Percentiles rank a stretch among this genome's conserved stretches.
These are phyloP conservation scores for Jatropha curcas DNA, from an alignment of 345 rosid genomes.

Conservation along the genomic window DNA sequence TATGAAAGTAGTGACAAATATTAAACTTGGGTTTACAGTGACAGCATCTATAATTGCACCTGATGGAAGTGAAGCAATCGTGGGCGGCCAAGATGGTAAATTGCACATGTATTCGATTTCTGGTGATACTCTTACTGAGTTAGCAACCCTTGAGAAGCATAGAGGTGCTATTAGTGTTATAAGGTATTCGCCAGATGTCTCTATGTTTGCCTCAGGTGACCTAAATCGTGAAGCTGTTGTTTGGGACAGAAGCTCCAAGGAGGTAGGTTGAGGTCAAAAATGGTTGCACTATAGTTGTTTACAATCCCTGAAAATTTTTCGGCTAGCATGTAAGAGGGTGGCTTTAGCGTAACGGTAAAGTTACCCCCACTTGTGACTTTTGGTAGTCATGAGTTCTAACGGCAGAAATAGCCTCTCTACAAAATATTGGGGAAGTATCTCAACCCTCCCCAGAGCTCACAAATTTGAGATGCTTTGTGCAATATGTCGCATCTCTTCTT, in stretches of 20 bases:
- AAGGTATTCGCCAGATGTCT: slow-evolving; percentile 81
- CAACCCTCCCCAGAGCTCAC: too few relatives aligned
- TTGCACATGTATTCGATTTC: slow-evolving; percentile 62
- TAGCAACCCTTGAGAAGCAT: slow-evolving; percentile 80
- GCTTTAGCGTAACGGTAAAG: too few relatives aligned
- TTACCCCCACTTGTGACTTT: too few relatives aligned
- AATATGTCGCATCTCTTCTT: too few relatives aligned
- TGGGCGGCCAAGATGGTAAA: slow-evolving; percentile 86
- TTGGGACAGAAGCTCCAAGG: slow-evolving; percentile 78
- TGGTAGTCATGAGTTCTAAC: too few relatives aligned
- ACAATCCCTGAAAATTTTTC: too few relatives aligned
- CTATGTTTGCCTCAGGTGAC: slow-evolving; percentile 96
- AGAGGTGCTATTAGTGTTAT: slow-evolving; percentile 84
- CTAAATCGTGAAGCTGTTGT: slow-evolving; percentile 83
- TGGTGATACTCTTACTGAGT: slow-evolving; percentile 74
- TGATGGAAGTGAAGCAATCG: slow-evolving; percentile 85
- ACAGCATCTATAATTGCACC: slow-evolving; percentile 84
- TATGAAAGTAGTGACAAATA: slow-evolving; percentile 62
- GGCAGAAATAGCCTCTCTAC: too few relatives aligned
- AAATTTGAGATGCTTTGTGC: too few relatives aligned
- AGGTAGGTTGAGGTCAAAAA: too few relatives aligned
- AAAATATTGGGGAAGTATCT: too few relatives aligned
- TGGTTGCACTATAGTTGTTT: too few relatives aligned
- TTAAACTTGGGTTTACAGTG: slow-evolving; percentile 71
- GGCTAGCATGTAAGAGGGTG: too few relatives aligned